Percentiles rank a stretch among this genome's conserved stretches.
Evolutionary conservation across 1,284 basidiomycete genomes (phyloP).

Genomic region (Sporisorium graminicola): DNA sequence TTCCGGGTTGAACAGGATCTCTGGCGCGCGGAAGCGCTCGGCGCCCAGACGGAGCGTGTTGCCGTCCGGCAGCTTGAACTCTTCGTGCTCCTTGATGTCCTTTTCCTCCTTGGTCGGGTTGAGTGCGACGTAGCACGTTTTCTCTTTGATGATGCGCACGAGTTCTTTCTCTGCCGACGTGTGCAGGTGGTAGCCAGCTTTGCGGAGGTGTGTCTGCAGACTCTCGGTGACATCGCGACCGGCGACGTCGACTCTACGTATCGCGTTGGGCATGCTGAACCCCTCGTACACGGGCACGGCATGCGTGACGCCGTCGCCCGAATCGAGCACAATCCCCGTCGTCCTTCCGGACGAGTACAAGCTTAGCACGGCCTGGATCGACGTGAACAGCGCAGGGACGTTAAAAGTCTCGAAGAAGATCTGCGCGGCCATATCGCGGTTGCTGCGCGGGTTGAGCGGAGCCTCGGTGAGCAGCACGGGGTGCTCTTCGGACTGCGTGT

Average conservation of each 20-base stretch:
- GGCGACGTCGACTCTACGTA: conserved; percentile 92
- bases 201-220: conserved; percentile 91
- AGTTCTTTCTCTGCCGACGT: conserved; percentile 98
- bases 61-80: conserved; percentile 94
- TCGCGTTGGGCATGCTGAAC: conserved; percentile 98
- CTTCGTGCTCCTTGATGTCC: conserved; percentile 78
- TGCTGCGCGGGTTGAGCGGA: conserved; percentile 89
- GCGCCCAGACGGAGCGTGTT: conserved; percentile 92
- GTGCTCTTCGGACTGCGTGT: conserved; percentile 75
- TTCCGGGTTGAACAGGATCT: conserved; percentile 98
- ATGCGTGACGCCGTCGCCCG: conserved; percentile 98
- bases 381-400: conserved; percentile 95
- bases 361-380: conserved; percentile 95
- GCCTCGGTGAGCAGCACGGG: conserved; percentile 95
- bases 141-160: conserved; percentile 97
- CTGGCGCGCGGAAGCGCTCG: conserved; percentile 96
- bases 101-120: conserved; percentile 96
- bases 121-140: conserved; percentile 92
- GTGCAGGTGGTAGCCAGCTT: conserved; percentile 92
- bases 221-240: conserved; percentile 96
- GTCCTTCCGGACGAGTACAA: conserved; percentile 99
- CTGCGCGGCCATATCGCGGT: conserved; percentile 94
- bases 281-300: conserved; percentile 99
- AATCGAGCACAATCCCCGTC: conserved; percentile 97
- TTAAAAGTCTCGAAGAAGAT: conserved; percentile 99